Evolutionary conservation across 169 alveolate genomes (phyloP).

Genomic region (Eimeria maxima): DNA sequence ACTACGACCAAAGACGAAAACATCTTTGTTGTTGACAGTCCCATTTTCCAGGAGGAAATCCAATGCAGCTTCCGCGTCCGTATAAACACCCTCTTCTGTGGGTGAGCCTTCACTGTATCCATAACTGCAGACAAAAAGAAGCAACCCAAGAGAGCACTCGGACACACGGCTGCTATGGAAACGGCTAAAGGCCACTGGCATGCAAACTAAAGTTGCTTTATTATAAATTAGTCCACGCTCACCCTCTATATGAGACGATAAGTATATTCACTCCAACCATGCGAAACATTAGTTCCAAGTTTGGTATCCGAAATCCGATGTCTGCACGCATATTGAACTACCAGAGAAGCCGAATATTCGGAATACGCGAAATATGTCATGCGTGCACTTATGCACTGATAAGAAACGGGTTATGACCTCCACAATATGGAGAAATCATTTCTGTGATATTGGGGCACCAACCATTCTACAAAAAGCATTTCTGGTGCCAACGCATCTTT

Average conservation of each 20-base stretch:
- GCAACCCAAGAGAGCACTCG: background rate
- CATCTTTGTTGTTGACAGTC: slow-evolving; percentile 80
- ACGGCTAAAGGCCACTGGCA: background rate
- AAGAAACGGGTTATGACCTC: background rate
- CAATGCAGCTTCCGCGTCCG: slow-evolving; percentile 82
- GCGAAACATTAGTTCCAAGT: slow-evolving; percentile 65
- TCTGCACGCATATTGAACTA: background rate
- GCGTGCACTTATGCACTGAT: background rate
- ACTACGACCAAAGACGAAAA: slow-evolving; percentile 87
- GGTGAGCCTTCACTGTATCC: slow-evolving; percentile 83
- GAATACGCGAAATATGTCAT: background rate
- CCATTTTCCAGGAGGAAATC: slow-evolving; percentile 29
- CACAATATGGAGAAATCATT: background rate
- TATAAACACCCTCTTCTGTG: slow-evolving; percentile 82
- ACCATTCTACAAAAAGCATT: background rate
- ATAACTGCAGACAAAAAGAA: slow-evolving; percentile 56
- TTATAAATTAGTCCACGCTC: background rate
- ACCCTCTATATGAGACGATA: slow-evolving; percentile 83
- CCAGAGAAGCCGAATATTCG: background rate
- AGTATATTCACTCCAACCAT: slow-evolving; percentile 70
- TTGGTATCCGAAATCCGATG: slow-evolving; percentile 63
- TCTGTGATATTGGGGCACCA: background rate
- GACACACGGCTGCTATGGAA: background rate
- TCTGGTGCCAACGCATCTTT: background rate
- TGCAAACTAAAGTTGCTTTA: background rate